phyloP scores from a whole-genome alignment of 2,329 filamentous ascomycete species.

The Alternaria viburni region DNA sequence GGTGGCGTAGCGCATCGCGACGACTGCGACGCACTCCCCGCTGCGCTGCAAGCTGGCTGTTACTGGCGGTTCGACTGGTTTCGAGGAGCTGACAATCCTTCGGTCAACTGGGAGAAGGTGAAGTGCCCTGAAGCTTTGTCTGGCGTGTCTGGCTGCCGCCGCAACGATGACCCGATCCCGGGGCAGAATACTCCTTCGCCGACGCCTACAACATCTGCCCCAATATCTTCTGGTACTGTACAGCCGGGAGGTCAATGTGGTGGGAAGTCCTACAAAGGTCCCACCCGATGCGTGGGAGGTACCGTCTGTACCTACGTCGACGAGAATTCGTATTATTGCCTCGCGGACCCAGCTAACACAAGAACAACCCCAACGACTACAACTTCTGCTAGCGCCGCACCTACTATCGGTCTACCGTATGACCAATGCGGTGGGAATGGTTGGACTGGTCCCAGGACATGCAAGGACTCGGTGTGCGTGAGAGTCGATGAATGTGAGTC shows the following conservation, averaged over 20 bases:
- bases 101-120: slow-evolving; percentile 62
- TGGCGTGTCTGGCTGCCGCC: slow-evolving; percentile 52
- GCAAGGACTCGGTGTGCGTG: slow-evolving; percentile 20
- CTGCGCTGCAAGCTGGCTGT: slow-evolving; percentile 62
- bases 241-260: slow-evolving; percentile 23
- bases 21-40: slow-evolving; percentile 62
- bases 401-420: slow-evolving; percentile 17
- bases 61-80: slow-evolving; percentile 72
- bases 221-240: slow-evolving; percentile 22
- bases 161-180: slow-evolving; percentile 26
- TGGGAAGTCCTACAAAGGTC: slow-evolving; percentile 15
- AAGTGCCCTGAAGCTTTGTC: slow-evolving; percentile 61
- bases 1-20: slow-evolving; percentile 61
- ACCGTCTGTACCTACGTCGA: slow-evolving; percentile 21
- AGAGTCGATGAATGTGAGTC: slow-evolving; percentile 15
- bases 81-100: slow-evolving; percentile 62
- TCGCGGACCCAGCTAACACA: slow-evolving; percentile 19
- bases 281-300: slow-evolving; percentile 21
- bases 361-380: slow-evolving; percentile 15
- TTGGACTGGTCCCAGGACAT: slow-evolving; percentile 20
- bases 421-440: slow-evolving; percentile 23
- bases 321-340: slow-evolving; percentile 25
- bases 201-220: slow-evolving; percentile 18
- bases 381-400: slow-evolving; percentile 2
- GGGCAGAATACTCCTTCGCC: slow-evolving; percentile 21